Percentiles rank a stretch among this genome's conserved stretches.
Evolutionary conservation across 2,329 filamentous ascomycete species (phyloP).

Genomic region (Cercospora sojina): DNA sequence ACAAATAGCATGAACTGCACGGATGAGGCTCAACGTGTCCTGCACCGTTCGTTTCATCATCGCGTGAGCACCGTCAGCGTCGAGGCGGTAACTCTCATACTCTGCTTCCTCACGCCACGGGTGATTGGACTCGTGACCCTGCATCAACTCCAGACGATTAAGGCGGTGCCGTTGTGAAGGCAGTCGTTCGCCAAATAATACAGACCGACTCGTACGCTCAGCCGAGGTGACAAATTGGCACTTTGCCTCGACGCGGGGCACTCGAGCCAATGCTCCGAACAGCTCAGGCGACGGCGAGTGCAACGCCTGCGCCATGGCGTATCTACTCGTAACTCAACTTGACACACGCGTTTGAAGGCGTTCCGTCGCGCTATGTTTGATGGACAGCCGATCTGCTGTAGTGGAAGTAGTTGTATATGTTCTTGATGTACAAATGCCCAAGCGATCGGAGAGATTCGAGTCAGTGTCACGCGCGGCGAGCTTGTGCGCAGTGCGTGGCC

Average conservation of each 20-base stretch:
- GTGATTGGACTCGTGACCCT: not conserved
- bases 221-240: conserved; percentile 1
- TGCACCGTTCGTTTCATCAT: not conserved
- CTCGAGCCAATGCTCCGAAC: not conserved
- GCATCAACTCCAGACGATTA: not conserved
- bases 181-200: conserved; percentile 7
- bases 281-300: not conserved
- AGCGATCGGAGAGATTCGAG: conserved; percentile 9
- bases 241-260: not conserved
- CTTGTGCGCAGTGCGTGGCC: not conserved
- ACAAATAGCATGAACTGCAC: not conserved
- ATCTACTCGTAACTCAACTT: not conserved
- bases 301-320: not conserved
- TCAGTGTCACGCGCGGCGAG: conserved; percentile 10
- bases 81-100: not conserved
- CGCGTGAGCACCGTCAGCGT: not conserved
- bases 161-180: conserved; percentile 11
- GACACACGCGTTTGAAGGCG: not conserved
- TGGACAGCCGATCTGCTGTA: conserved; percentile 13
- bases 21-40: not conserved
- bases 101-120: not conserved
- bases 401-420: not conserved
- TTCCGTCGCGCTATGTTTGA: conserved; percentile 13
- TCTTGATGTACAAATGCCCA: not conserved
- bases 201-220: not conserved